Base-by-base conservation (phyloP, 2,329 filamentous ascomycete species). In the Scortechinia acanthostroma region DNA sequence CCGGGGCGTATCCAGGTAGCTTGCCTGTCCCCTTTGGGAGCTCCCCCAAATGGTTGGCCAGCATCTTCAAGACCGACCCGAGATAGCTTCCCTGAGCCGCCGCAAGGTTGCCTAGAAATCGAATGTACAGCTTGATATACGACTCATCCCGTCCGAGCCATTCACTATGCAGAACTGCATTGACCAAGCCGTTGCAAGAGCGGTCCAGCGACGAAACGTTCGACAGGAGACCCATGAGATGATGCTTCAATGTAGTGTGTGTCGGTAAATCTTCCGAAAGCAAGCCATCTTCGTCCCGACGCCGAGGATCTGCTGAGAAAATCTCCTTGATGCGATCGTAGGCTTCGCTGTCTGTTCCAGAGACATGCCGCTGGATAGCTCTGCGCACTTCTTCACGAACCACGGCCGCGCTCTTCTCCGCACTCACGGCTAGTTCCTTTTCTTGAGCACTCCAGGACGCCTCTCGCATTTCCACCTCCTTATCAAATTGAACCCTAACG, bases 81-180 rank as follows among this genome's bases (percentile, higher is more conserved):
- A 94, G 76, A 62, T 88, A 94, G 14, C 79, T 82, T 40, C 87
- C 84, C 56, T 96, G 88, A 1, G 90, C 86, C 48, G 88, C 94
- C 44, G 90, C 80, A 42, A 98, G 68, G 28, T 82, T 80, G 16
- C 78, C 77, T 20, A 88, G 65, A 52, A 88, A 85, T 54, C 81
- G 74, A 46, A 76, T 72, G 57, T 87, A 90, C 44, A 79, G 76
- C 53, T 77, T 77, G 46, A 80, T 71, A 56, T 88, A 88, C 25
- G 71, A 68, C 21, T 79, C 74, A 49, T 84, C 79, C 46, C 80
- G 73, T 6, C 77, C 80, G 25, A 83, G 65, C 82, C 82, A 86
- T 23, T 76, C 73, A 56, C 75, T 80, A 45, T 69, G 65, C n/a
- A 86, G 63, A 5, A 85, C 67, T 43, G 68, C 70, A 52, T 70